Evolutionary conservation across 768 basidiomycete genomes (phyloP), one percentile per base, ranked within the genome.

Genomic region (Hygrophorus russula): DNA sequence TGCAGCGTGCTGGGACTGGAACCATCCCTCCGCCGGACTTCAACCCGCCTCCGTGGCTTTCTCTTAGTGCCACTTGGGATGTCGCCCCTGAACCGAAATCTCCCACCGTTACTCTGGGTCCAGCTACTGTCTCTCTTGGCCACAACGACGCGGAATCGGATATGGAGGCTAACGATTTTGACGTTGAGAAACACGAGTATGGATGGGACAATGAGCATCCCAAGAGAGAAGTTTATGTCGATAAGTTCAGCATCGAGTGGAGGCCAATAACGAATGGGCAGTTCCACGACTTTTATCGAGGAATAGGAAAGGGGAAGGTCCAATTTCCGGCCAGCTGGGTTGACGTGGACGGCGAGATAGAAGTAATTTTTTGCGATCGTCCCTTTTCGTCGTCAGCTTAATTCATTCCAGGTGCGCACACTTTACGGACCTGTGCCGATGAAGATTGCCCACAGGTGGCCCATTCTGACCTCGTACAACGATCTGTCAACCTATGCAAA

Each of bases 151-250:
- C 56, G 19, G 94, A 98, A 59, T 63, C 57, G 0, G 74, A 84
- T 5, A 24, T 24, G 24, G 24, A 24, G 24, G 92, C 97, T 56
- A 51, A 49, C 0, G 48, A 56, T 35, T 40, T 56, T 1, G 68
- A 74, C 17, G 58, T 73, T 35, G 57, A 61, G 13, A 62, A 61
- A 6, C 82, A 93, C 53, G 76, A 81, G 44, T 90, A 87, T 59
- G 91, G 92, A 0, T 92, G 94, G 96, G 96, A 99, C 58, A 92
- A 90, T 52, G 96, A 99, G 63, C 70, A 80, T 51, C 89, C 92
- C 1, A 65, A 67, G 49, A 66, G 80, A 17, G 56, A 54, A 11
- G 74, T 81, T n/a, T 50, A 70, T 0, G 79, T 96, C 27, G 66
- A 62, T 32, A 46, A 72, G 48, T 92, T 97, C 68, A 71, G 68